Evolutionary conservation across 768 basidiomycete genomes (phyloP).

Genomic region (Pleurotus cornucopiae): DNA sequence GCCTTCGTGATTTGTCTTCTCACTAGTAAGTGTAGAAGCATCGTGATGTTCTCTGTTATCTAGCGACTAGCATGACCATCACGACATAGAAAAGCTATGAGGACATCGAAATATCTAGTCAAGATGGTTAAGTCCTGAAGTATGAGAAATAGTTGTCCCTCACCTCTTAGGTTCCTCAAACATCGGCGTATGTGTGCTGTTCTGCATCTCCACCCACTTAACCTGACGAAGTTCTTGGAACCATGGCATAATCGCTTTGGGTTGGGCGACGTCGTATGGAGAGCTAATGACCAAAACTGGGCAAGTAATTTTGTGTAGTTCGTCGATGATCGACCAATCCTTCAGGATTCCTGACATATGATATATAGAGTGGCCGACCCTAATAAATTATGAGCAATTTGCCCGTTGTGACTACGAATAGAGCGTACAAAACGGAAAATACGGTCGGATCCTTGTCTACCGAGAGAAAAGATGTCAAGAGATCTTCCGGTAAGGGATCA

Average conservation of each 20-base stretch:
- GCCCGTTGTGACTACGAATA: no score
- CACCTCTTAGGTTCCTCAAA: constrained; percentile 21
- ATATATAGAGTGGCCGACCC: constrained; percentile 32
- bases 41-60: no score
- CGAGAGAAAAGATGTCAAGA: constrained; percentile 19
- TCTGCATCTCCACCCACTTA: constrained; percentile 29
- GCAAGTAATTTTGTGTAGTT: constrained; percentile 16
- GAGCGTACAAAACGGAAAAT: constrained; percentile 10
- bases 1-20: no score
- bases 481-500: constrained; percentile 28
- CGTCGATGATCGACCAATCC: constrained; percentile 17
- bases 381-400: constrained; percentile 8
- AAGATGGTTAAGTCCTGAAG: neutral
- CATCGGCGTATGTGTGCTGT: constrained; percentile 20
- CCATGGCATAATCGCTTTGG: constrained; percentile 15
- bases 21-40: no score
- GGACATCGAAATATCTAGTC: neutral
- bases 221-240: constrained; percentile 23
- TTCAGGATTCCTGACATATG: constrained; percentile 19
- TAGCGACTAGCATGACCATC: neutral
- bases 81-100: neutral
- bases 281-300: constrained; percentile 20
- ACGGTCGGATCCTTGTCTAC: constrained; percentile 27
- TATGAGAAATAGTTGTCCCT: no score
- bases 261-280: constrained; percentile 18